Evolutionary conservation across 352 stramenopile genomes (phyloP).

Genomic region (Peronosclerospora sorghi): DNA sequence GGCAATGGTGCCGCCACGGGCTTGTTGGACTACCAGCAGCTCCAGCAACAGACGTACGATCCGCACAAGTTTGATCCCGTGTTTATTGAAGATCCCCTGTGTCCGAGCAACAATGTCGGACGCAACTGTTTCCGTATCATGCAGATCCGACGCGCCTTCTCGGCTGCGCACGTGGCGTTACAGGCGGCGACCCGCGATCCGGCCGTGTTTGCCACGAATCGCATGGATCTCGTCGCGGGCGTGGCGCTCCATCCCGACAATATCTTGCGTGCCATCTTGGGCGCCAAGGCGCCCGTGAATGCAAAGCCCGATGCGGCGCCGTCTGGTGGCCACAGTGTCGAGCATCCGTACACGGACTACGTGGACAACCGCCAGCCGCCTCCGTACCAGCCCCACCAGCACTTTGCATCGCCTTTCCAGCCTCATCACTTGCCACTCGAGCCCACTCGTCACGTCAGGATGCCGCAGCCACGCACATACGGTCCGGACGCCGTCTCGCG

Average conservation of each 20-base stretch:
- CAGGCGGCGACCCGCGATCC: constrained; percentile 47
- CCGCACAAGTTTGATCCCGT: constrained; percentile 89
- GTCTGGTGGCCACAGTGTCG: constrained; percentile 10
- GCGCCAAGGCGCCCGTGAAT: constrained; percentile 39
- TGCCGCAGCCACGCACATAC: constrained; percentile 10
- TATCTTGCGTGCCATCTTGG: constrained; percentile 61
- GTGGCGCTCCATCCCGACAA: constrained; percentile 73
- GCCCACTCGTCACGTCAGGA: constrained; percentile 10
- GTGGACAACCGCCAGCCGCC: constrained; percentile 21
- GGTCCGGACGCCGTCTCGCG: constrained; percentile 25
- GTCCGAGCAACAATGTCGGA: constrained; percentile 91
- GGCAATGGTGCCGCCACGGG: constrained; percentile 24
- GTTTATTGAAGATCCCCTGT: constrained; percentile 93
- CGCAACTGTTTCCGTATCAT: constrained; percentile 94
- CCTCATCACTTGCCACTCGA: constrained; percentile 19
- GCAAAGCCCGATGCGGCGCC: constrained; percentile 29
- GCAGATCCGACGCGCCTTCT: constrained; percentile 74
- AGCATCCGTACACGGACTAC: constrained; percentile 19
- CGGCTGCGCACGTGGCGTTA: constrained; percentile 56
- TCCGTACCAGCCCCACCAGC: constrained; percentile 17
- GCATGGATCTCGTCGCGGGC: constrained; percentile 42
- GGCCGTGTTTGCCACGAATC: constrained; percentile 43
- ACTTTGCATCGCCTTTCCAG: constrained; percentile 20
- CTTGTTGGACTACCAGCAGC: constrained; percentile 28
- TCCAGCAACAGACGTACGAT: constrained; percentile 51